A percentile compares a stretch with the other conserved stretches of the same genome.
Evolutionary conservation across 2,329 filamentous ascomycete species (phyloP).

Genomic region (Aspergillus japonicus): DNA sequence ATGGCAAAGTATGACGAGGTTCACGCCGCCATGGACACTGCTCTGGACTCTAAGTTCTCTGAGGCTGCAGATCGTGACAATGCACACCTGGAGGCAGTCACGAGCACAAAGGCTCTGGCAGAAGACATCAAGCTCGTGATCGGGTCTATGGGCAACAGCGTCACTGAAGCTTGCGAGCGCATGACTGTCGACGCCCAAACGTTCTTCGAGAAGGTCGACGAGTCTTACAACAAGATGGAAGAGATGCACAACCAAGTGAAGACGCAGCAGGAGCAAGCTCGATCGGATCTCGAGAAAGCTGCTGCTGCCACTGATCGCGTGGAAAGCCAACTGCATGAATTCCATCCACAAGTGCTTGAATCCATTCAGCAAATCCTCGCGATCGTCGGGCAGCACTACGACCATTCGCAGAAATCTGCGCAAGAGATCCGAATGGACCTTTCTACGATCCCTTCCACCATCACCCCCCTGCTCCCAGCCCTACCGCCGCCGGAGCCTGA

Average conservation of each 20-base stretch:
- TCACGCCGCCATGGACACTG: conserved; percentile 66
- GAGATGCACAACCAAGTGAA: conserved; percentile 70
- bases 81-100: conserved; percentile 70
- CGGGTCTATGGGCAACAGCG: conserved; percentile 76
- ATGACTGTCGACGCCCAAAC: conserved; percentile 84
- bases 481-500: conserved; percentile 49
- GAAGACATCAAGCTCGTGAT: conserved; percentile 86
- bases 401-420: conserved; percentile 72
- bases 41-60: conserved; percentile 71
- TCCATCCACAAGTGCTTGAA: conserved; percentile 84
- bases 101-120: conserved; percentile 72
- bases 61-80: conserved; percentile 71
- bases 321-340: conserved; percentile 75
- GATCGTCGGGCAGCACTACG: conserved; percentile 81
- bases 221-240: conserved; percentile 72
- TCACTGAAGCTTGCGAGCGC: conserved; percentile 81
- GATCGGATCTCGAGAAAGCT: conserved; percentile 75
- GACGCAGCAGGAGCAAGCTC: conserved; percentile 77
- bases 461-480: conserved; percentile 58
- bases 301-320: conserved; percentile 71
- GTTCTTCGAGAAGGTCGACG: conserved; percentile 78
- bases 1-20: conserved; percentile 87
- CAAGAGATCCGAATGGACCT: conserved; percentile 60
- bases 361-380: conserved; percentile 81
- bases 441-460: conserved; percentile 50